Base-by-base conservation (phyloP, 208 protist species). In the Crithidia expoeki region DNA sequence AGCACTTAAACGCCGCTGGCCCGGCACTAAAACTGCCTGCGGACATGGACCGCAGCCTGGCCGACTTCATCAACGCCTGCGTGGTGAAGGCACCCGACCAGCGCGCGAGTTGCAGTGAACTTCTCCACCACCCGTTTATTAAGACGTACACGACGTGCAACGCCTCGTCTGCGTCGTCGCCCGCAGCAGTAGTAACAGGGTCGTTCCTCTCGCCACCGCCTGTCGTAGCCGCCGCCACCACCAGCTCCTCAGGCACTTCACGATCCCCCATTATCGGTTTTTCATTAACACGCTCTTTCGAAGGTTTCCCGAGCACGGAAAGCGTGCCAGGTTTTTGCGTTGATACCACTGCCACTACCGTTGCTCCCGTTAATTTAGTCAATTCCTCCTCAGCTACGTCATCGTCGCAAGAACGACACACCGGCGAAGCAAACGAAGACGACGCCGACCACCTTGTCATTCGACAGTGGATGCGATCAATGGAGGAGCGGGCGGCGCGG, bases 51-150 rank as follows among this genome's bases (percentile, higher is more conserved):
- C 27, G 68, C 34, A 68, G 68, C 11, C 64, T 94, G 16, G 75
- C 73, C 0, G 78, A 90, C 52, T 97, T 97, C 61, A 94, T 97
- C 51, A 66, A 60, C 34, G 34, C 52, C 28, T 95, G 92, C 56
- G 84, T 93, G 40, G 68, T 72, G 28, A 93, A 92, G 74, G 65
- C 76, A 2, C 74, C 84, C 14, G 73, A 90, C 0, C 40, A 72
- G 28, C 89, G 92, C 4, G 86, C 84, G 7, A 90, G 81, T 27
- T 91, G 83, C 72, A 71, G 72, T 14, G 80, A 90, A 28, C 82
- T 97, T 30, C 68, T 94, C n/a, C 32, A 76, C 5, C 88, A 97
- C 52, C 65, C 85, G 0, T 97, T 97, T 69, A 81, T 94, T 57
- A 38, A 56, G 1, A 59, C 34, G n/a, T 42, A 78, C 68, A 66